Evolutionary conservation across 768 basidiomycete species (phyloP).

Genomic region (Psilocybe cubensis): DNA sequence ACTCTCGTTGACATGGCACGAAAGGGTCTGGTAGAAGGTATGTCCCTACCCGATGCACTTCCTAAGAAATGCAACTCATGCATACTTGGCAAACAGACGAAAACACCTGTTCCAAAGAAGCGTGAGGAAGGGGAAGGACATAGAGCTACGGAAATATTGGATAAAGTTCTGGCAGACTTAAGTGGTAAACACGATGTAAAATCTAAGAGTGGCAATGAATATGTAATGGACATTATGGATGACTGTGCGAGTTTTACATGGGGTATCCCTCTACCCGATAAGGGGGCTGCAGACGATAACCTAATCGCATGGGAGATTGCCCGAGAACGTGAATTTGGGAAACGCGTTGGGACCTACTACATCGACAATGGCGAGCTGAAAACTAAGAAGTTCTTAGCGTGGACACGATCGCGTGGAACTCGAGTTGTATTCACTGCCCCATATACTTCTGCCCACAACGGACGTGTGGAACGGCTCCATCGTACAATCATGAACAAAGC

Average conservation of each 20-base stretch:
- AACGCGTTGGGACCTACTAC: slow-evolving; percentile 13
- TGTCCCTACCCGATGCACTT: slow-evolving; percentile 19
- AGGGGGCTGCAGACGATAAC: slow-evolving; percentile 22
- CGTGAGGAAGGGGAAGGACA: slow-evolving; percentile 23
- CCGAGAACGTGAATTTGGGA: slow-evolving; percentile 22
- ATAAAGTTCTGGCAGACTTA: slow-evolving; percentile 35
- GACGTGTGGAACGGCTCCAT: slow-evolving; percentile 39
- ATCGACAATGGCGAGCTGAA: slow-evolving; percentile 27
- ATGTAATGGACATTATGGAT: slow-evolving; percentile 38
- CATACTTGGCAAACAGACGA: slow-evolving; percentile 41
- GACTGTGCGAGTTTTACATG: slow-evolving; percentile 31
- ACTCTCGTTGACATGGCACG: slow-evolving; percentile 23
- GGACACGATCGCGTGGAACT: slow-evolving; percentile 16
- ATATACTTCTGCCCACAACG: slow-evolving; percentile 39
- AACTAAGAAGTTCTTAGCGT: slow-evolving; percentile 21
- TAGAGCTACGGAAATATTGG: slow-evolving; percentile 27
- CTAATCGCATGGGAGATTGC: slow-evolving; percentile 33
- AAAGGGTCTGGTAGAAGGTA: slow-evolving; percentile 22
- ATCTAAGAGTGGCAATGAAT: slow-evolving; percentile 28
- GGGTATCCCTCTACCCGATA: slow-evolving; percentile 34
- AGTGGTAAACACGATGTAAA: slow-evolving; percentile 22
- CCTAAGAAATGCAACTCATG: slow-evolving; percentile 36
- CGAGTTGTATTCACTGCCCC: slow-evolving; percentile 27
- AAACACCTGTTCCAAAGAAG: slow-evolving; percentile 30
- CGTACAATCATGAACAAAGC: slow-evolving; percentile 34